Percentiles rank a stretch among this genome's conserved stretches.
These are phyloP conservation scores for Lathyrus sativus DNA, from an alignment of 306 rosid species.

Conservation along the genomic window DNA sequence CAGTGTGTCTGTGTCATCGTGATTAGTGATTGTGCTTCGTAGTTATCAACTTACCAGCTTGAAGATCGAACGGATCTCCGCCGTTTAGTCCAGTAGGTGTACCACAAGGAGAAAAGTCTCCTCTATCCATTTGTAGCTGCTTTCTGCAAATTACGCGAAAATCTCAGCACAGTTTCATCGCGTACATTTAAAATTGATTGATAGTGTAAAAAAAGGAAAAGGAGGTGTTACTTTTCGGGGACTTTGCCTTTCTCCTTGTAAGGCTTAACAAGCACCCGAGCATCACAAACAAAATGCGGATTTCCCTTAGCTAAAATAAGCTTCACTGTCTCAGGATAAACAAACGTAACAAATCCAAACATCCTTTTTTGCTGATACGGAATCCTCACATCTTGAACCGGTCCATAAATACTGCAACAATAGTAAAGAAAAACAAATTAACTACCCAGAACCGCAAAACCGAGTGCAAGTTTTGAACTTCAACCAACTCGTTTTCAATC, in stretches of 20 bases:
- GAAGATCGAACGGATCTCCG: slow-evolving; percentile 82
- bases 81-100: slow-evolving; percentile 85
- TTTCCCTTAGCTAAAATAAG: slow-evolving; percentile 89
- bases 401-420: slow-evolving; percentile 78
- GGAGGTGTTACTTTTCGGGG: slow-evolving; percentile 86
- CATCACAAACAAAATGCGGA: slow-evolving; percentile 98
- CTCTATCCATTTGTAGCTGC: slow-evolving; percentile 77
- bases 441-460: not conserved
- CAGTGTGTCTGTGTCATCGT: not conserved
- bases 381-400: slow-evolving; percentile 98
- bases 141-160: slow-evolving; percentile 59
- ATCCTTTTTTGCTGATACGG: slow-evolving; percentile 98
- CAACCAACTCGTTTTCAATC: not conserved
- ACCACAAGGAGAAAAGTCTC: slow-evolving; percentile 90
- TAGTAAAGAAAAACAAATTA: not conserved
- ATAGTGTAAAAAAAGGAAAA: not conserved
- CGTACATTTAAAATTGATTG: not conserved
- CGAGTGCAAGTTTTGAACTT: too few species aligned
- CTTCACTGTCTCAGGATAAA: slow-evolving; percentile 91
- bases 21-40: not conserved
- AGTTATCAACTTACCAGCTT: slow-evolving; percentile 58
- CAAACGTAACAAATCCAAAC: slow-evolving; percentile 96
- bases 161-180: slow-evolving; percentile 28
- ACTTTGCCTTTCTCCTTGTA: slow-evolving; percentile 99
- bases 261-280: slow-evolving; percentile 96